Base-by-base conservation (phyloP, 2,329 filamentous ascomycete genomes). In the Paramyrothecium roridum region DNA sequence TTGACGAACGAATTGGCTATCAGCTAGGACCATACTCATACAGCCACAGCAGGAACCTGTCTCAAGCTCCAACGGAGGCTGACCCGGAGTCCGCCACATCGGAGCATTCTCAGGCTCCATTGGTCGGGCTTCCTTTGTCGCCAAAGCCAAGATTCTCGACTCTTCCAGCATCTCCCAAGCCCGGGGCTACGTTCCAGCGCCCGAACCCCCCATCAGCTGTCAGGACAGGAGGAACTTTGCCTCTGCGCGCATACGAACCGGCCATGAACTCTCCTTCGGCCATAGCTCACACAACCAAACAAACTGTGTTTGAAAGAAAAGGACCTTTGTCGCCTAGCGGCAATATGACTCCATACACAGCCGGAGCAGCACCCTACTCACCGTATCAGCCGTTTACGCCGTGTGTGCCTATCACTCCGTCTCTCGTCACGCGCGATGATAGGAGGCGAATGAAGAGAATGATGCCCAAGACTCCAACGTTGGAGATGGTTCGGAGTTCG, bases 341-440 rank as follows among this genome's bases (percentile, higher is more conserved):
- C 1, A 76, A 84, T 22, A 82, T 81, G 48, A 88, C 85, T 3
- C 89, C 88, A 0, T 82, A 76, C 68, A 85, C 81, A 2, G 84
- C 82, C 4, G 79, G 77, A 21, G 79, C 84, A 1, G 81, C 86
- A 21, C 89, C 89, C 2, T 93, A 93, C 70, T 85, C 83, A 54
- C 88, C 90, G 0, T 93, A 93, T 63, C 90, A 93, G 76, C 90
- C 90, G 1, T 90, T 87, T 67, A 89, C 87, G 8, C 88, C 89
- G 1, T 78, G 90, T 50, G 81, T 91, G 52, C 90, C 90, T 1
- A 83, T 93, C 50, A 92, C 90, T 30, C 89, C 90, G n/a, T 84
- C 83, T 20, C 73, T 93, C 49, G 85, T 90, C 17, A 90, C 85
- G 22, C 84, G 80, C 70, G 82, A 84, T 58, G 89, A 93, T 66